Conservation (phyloP, 768 basidiomycete species). For the Gymnopilus junonius region DNA sequence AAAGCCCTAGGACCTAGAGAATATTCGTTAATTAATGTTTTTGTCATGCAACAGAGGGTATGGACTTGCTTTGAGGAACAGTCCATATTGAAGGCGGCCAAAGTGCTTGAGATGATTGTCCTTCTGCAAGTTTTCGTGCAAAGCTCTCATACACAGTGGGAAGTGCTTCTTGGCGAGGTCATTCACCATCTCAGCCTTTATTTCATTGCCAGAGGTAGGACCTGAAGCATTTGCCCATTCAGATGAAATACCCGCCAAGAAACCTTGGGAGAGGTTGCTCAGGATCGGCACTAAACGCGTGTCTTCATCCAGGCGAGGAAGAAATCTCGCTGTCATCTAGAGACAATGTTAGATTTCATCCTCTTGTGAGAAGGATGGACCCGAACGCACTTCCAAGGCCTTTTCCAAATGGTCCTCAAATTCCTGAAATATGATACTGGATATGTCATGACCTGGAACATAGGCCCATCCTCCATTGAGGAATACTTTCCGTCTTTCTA, state of each 20-base stretch:
- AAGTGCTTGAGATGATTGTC: conserved; percentile 93
- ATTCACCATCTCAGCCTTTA: conserved; percentile 95
- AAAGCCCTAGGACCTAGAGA: conserved; percentile 82
- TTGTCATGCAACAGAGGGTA: too few species aligned
- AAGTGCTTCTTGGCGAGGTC: conserved; percentile 86
- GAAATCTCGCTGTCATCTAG: conserved; percentile 81
- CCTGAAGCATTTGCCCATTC: conserved; percentile 70
- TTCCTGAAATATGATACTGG: conserved; percentile 87
- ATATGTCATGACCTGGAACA: conserved; percentile 75
- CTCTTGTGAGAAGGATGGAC: background rate
- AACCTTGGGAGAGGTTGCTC: conserved; percentile 90
- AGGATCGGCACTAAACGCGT: conserved; percentile 88
- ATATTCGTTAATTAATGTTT: background rate
- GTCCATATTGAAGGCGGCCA: conserved; percentile 86
- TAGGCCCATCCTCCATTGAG: conserved; percentile 87
- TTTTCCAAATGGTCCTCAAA: conserved; percentile 75
- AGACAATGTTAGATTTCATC: background rate
- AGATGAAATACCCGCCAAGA: conserved; percentile 87
- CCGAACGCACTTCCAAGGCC: conserved; percentile 71
- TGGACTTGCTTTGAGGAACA: conserved; percentile 86
- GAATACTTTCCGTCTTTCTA: conserved; percentile 80
- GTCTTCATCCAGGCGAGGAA: conserved; percentile 94
- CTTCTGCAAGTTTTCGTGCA: conserved; percentile 77
- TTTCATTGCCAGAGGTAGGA: conserved; percentile 58
- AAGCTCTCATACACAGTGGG: conserved; percentile 93